phyloP scores from a whole-genome alignment of 805 yeast genomes.

The Lachancea meyersii region DNA sequence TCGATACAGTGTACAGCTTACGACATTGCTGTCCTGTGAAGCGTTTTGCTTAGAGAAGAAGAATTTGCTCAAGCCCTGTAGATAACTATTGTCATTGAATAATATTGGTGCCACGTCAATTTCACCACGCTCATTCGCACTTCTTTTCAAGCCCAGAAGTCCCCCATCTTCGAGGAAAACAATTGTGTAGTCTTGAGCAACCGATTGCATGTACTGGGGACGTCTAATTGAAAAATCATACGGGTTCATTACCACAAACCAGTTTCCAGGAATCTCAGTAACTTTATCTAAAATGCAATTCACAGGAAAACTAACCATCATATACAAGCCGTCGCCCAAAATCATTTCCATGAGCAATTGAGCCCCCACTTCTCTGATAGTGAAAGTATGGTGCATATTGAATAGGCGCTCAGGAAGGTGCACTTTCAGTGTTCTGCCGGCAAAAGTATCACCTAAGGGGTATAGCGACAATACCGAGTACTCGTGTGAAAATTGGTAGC shows the following conservation, averaged over 20 bases:
- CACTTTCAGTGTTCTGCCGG: conserved; percentile 21
- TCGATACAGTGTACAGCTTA: conserved; percentile 19
- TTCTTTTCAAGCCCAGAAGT: conserved; percentile 45
- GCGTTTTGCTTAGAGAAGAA: conserved; percentile 15
- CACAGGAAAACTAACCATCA: conserved; percentile 22
- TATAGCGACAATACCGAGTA: conserved; percentile 21
- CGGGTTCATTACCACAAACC: conserved; percentile 67
- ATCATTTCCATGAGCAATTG: conserved; percentile 21
- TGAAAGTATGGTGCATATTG: conserved; percentile 22
- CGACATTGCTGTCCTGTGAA: conserved; percentile 16
- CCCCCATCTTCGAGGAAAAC: conserved; percentile 76
- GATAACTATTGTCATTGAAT: conserved; percentile 51
- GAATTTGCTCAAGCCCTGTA: conserved; percentile 32
- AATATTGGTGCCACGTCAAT: conserved; percentile 37
- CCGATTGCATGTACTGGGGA: conserved; percentile 48
- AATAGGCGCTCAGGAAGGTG: conserved; percentile 23
- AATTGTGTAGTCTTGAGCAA: conserved; percentile 41
- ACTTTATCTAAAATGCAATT: conserved; percentile 16
- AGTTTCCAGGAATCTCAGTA: conserved; percentile 28
- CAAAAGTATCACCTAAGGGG: conserved; percentile 15
- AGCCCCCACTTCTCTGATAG: conserved; percentile 10
- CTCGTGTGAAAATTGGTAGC: conserved; percentile 24
- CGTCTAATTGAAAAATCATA: conserved; percentile 53
- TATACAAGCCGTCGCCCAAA: conserved; percentile 22
- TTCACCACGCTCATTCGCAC: conserved; percentile 11